These are phyloP conservation scores for Aspergillus puulaauensis DNA, from an alignment of 2,329 filamentous ascomycete species.

Conservation along the genomic window DNA sequence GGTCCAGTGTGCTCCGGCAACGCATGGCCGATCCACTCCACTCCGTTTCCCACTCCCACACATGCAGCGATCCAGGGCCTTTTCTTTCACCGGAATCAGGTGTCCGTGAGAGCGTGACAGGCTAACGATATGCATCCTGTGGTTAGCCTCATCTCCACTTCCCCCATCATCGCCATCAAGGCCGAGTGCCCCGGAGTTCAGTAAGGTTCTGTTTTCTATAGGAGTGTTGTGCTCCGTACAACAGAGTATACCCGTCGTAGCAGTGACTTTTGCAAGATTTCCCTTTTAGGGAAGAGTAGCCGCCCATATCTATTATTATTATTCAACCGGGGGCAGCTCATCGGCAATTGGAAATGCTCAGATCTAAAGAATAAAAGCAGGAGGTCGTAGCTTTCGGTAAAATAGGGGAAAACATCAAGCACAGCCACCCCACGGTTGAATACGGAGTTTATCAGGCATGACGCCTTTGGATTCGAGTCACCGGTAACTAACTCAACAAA, in stretches of 20 bases:
- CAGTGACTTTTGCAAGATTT: background rate
- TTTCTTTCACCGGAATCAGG: conserved; percentile 16
- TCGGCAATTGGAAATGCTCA: background rate
- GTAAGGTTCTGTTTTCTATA: background rate
- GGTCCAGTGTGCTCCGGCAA: conserved; percentile 36
- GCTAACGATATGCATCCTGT: background rate
- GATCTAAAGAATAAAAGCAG: background rate
- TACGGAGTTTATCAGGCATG: background rate
- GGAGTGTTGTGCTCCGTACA: conserved; percentile 2
- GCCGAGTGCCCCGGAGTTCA: background rate
- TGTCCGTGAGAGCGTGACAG: background rate
- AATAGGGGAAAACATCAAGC: background rate
- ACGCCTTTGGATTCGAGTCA: too few relatives aligned
- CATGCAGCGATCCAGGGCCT: background rate
- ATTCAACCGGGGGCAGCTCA: background rate
- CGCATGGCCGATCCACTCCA: conserved; percentile 13
- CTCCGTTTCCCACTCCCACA: conserved; percentile 8
- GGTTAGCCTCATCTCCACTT: conserved; percentile 7
- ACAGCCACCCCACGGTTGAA: background rate
- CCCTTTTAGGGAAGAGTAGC: conserved; percentile 2
- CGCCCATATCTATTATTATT: conserved; percentile 1
- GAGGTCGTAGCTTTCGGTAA: background rate
- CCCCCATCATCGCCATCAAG: background rate
- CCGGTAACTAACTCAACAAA: background rate
- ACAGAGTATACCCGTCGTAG: background rate